phyloP scores from a whole-genome alignment of 768 basidiomycete genomes.

The Pseudohyphozyma bogoriensis region DNA sequence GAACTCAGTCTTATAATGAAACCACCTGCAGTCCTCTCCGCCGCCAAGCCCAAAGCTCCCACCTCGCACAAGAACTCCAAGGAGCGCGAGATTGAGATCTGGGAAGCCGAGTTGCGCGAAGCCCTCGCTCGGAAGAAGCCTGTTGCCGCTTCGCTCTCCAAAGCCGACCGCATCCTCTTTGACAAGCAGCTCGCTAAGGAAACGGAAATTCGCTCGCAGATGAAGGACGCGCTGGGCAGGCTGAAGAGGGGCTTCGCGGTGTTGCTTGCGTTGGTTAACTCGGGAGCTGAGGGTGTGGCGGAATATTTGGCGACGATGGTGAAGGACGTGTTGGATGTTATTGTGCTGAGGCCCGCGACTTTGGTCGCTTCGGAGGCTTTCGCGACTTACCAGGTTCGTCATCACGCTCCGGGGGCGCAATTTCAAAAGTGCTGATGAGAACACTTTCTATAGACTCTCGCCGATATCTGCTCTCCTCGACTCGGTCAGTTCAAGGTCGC shows the following conservation, averaged over 20 bases:
- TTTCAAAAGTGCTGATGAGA: too few species aligned
- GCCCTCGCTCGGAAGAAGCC: conserved; percentile 68
- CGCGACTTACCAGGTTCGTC: conserved; percentile 65
- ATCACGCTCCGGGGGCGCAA: background rate
- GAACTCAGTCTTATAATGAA: background rate
- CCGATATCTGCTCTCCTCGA: conserved; percentile 61
- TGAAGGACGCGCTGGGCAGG: conserved; percentile 48
- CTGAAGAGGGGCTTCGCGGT: conserved; percentile 61
- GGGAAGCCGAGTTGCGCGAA: conserved; percentile 89
- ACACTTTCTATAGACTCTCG: conserved; percentile 48
- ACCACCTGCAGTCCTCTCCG: conserved; percentile 15
- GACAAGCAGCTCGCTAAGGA: conserved; percentile 77
- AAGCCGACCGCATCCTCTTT: conserved; percentile 74
- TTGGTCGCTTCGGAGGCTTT: conserved; percentile 59
- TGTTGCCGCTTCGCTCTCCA: conserved; percentile 52
- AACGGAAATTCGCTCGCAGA: conserved; percentile 52
- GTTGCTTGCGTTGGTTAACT: conserved; percentile 53
- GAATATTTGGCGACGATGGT: conserved; percentile 52
- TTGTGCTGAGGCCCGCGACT: conserved; percentile 46
- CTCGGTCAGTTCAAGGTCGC: conserved; percentile 58
- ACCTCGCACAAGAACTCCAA: conserved; percentile 42
- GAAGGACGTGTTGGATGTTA: conserved; percentile 54
- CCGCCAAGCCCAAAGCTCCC: conserved; percentile 13
- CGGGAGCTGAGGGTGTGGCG: conserved; percentile 48
- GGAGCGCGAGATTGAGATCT: conserved; percentile 76